These are phyloP conservation scores for Hortiboletus campestris DNA, from an alignment of 768 basidiomycete genomes.

Conservation along the genomic window DNA sequence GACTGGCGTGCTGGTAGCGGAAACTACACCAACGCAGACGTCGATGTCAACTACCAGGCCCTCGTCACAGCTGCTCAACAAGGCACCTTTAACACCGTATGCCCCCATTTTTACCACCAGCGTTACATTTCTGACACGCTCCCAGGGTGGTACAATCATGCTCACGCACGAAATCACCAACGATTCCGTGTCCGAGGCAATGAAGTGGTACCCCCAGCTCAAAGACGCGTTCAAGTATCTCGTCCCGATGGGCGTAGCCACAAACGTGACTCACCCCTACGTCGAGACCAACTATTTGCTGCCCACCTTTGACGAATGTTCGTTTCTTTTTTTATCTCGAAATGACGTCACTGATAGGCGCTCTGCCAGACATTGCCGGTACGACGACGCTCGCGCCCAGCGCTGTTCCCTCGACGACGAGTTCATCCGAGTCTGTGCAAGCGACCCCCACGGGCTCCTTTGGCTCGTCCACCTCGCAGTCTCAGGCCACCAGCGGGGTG, in stretches of 20 bases:
- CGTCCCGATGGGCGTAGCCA: conserved; percentile 51
- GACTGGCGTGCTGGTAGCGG: conserved; percentile 69
- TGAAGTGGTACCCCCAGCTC: conserved; percentile 49
- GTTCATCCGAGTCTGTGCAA: background rate
- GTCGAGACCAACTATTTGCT: conserved; percentile 43
- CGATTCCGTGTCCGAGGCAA: conserved; percentile 59
- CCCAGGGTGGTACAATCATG: conserved; percentile 49
- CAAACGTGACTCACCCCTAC: conserved; percentile 54
- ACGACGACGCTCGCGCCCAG: conserved; percentile 20
- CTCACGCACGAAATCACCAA: conserved; percentile 60
- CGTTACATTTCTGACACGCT: background rate
- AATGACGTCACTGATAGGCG: background rate
- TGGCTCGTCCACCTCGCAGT: too few relatives aligned
- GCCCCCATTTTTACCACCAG: background rate
- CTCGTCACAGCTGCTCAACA: conserved; percentile 48
- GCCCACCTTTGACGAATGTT: conserved; percentile 48
- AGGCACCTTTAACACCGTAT: conserved; percentile 41
- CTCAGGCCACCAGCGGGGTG: too few relatives aligned
- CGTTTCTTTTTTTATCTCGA: background rate
- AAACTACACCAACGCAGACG: conserved; percentile 40
- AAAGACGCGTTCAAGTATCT: conserved; percentile 45
- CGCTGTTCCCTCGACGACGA: background rate
- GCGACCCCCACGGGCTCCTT: too few relatives aligned
- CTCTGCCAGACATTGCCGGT: conserved; percentile 21
- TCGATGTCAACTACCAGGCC: conserved; percentile 52